These are phyloP conservation scores for Rhododendron henanense DNA, from an alignment of 148 eudicot species.

Conservation along the genomic window DNA sequence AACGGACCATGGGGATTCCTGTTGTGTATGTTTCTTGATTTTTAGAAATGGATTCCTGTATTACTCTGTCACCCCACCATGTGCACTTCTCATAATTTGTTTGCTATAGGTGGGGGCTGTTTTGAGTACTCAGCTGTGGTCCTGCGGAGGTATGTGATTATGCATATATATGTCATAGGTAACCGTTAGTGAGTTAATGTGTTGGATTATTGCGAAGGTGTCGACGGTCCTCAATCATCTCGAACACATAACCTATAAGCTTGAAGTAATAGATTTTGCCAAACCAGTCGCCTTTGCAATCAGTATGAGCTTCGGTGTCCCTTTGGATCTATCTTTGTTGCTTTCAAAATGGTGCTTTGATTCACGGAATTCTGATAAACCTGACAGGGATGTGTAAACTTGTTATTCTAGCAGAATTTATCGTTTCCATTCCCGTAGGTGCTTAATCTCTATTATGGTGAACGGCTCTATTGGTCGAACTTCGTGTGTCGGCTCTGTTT, in stretches of 20 bases:
- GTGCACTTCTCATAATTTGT: not conserved
- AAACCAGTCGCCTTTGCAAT: not conserved
- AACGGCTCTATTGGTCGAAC: too few species aligned
- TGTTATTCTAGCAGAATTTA: not conserved
- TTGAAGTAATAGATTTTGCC: not conserved
- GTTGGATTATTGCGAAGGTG: too few species aligned
- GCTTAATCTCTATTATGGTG: too few species aligned
- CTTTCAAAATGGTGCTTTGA: not conserved
- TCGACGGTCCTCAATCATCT: too few species aligned
- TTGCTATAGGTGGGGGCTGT: not conserved
- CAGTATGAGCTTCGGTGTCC: not conserved
- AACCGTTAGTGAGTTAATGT: too few species aligned
- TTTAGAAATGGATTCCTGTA: not conserved
- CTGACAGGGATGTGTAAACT: not conserved
- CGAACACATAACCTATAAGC: not conserved
- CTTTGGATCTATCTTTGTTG: not conserved
- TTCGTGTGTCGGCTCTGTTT: too few species aligned
- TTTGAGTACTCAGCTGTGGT: not conserved
- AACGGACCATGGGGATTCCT: not conserved
- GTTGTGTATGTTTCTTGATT: not conserved
- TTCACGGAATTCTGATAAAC: not conserved
- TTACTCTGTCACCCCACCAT: not conserved
- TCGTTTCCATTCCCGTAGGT: not conserved
- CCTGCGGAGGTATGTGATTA: not conserved
- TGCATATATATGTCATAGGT: too few species aligned